Evolutionary conservation across 805 yeast genomes (phyloP), one percentile per base, ranked within the genome.

Genomic region (Candida golubevii): DNA sequence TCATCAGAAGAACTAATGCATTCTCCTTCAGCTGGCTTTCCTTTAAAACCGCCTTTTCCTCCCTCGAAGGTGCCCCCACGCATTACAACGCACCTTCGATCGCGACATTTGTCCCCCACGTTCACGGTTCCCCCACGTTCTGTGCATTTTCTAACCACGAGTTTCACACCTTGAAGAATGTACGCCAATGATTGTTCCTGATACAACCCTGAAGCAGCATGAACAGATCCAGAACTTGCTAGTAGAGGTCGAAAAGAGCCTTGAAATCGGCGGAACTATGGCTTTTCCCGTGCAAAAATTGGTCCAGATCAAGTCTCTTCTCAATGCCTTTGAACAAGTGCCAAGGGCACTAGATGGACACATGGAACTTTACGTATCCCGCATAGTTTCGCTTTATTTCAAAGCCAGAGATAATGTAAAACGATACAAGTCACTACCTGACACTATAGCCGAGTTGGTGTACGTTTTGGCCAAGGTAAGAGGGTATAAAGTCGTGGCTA

Each of bases 391-490:
- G 36, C 27, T 35, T 1, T 43, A 29, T 33, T 38, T 43, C 14
- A 13, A 23, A 5, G 39, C 37, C 10, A 42, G 37, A 27, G 27
- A 33, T n/a, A 31, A 26, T 4, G 4, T 13, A 7, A 18, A 18
- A 18, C 23, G 3, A 18, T 18, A 18, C 23, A 18, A 18, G 23
- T 18, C 23, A 12, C 18, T 59, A 38, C 51, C 38, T 14, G 31
- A 8, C 26, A 34, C 11, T 31, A 42, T 66, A 8, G 63, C 67
- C 4, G 57, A 64, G 30, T 57, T 80, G 0, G 69, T 83, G 39
- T 89, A 88, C 60, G 68, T 67, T 7, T 62, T 88, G 14, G 65
- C 82, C 26, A 87, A 85, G 55, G 74, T 87, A 7, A 66, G 91
- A 34, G 85, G 87, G 0, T 66, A 78, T 50, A 86, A 85, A 60